Evolutionary conservation across 495 filamentous ascomycete species (phyloP), one percentile per base, ranked within the genome.

Genomic region (Hypoxylon cercidicola): DNA sequence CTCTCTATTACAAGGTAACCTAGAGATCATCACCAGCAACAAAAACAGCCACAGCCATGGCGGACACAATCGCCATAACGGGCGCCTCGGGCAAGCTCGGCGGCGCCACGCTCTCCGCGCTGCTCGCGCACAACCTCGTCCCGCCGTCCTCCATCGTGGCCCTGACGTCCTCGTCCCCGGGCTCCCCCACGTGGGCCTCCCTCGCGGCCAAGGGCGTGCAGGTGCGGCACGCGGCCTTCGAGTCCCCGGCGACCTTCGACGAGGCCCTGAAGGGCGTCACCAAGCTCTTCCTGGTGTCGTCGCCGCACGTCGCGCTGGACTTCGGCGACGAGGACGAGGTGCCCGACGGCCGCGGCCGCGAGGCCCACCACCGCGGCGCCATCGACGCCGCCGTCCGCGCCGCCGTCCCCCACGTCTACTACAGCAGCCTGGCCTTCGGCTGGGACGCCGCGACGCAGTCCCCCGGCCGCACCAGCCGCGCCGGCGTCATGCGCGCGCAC

Each of bases 401-500:
- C 1, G 86, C 85, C 25, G 85, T 91, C 3, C 77, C 75, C 52
- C 83, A 90, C 64, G 80, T 91, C 44, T 88, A 86, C 73, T 92
- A 91, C 80, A 84, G 84, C 4, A 88, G 85, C 8, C 83, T 92
- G 5, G 88, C 78, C 0, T 73, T 66, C 39, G 70, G 15, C 8
- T 65, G 49, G 23, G 25, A 32, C 43, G 13, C 18, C 1, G 1
- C 15, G 1, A 18, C 16, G 53, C 12, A 3, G 44, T 23, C 34
- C 7, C 50, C 52, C 0, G 46, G 37, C 12, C 4, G 15, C 19
- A 1, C 10, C 0, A 70, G 77, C 9, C 72, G 53, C 2, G 79
- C 85, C 4, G 73, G 74, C 12, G 88, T 92, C 1, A 92, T 91
- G 89, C 82, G 82, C 28, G 88, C 89, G 10, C 89, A 92, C 65